phyloP scores from a whole-genome alignment of 345 rosid species.

The Arabidopsis suecica region DNA sequence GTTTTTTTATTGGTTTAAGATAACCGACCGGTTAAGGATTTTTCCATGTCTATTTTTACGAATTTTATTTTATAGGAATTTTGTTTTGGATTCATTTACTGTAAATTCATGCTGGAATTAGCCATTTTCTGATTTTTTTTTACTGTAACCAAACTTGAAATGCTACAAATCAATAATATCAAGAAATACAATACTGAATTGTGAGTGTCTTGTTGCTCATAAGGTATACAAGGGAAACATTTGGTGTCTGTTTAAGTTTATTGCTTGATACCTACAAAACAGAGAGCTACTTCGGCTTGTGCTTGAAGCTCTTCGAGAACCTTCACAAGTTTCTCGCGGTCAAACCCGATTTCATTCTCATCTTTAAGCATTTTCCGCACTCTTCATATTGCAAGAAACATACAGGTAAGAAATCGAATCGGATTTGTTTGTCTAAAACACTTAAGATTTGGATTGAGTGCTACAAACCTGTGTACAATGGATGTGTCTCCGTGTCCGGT shows the following conservation, averaged over 20 bases:
- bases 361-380: constrained; percentile 77
- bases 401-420: constrained; percentile 4
- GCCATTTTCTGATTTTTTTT: neutral
- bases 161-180: neutral
- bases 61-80: too few relatives aligned
- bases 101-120: too few relatives aligned
- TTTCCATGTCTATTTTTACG: neutral
- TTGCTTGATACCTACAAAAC: constrained; percentile 82
- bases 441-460: neutral
- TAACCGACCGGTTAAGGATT: constrained; percentile 7
- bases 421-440: neutral
- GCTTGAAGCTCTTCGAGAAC: constrained; percentile 93
- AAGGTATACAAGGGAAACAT: neutral
- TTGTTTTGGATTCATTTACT: too few relatives aligned
- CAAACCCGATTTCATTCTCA: constrained; percentile 49
- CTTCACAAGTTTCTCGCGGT: constrained; percentile 77
- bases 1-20: neutral
- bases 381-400: constrained; percentile 53
- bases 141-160: neutral
- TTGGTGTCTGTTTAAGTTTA: constrained; percentile 37
- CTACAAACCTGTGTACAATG: constrained; percentile 69
- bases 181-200: neutral
- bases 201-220: constrained; percentile 2
- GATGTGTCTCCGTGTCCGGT: constrained; percentile 98
- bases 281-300: constrained; percentile 94